Percentiles rank a stretch among this genome's conserved stretches.
Evolutionary conservation across 345 rosid species (phyloP).

Genomic region (Eucalyptus polyanthemos): DNA sequence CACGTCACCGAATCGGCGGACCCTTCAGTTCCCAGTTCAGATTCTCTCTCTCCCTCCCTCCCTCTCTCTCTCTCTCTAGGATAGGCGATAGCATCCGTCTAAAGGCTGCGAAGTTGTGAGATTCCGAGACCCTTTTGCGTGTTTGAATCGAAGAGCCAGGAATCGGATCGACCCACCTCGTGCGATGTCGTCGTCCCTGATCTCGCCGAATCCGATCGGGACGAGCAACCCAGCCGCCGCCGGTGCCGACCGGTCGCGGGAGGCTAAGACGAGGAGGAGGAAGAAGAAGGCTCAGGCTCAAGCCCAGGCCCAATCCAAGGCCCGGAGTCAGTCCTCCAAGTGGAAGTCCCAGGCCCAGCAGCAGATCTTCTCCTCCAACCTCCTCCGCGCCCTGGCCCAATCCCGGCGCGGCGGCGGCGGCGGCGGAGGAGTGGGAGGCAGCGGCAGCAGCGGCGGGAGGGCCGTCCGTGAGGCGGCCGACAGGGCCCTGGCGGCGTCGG

Average conservation of each 20-base stretch:
- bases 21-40: not conserved
- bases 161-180: not conserved
- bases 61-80: not conserved
- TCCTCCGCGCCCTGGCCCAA: slow-evolving; percentile 54
- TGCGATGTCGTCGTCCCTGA: slow-evolving; percentile 4
- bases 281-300: not conserved
- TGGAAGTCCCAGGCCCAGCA: slow-evolving; percentile 88
- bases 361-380: slow-evolving; percentile 72
- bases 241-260: slow-evolving; percentile 36
- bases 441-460: slow-evolving; percentile 34
- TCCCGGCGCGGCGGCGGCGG: slow-evolving; percentile 35
- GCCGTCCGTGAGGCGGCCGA: slow-evolving; percentile 86
- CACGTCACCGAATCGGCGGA: not conserved
- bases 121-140: not conserved
- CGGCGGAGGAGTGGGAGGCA: not conserved
- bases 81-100: not conserved
- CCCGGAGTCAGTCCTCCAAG: slow-evolving; percentile 13
- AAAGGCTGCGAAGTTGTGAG: not conserved
- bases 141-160: not conserved
- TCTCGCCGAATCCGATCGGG: slow-evolving; percentile 20
- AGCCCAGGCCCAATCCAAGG: not conserved
- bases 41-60: not conserved
- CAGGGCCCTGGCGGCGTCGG: slow-evolving; percentile 65
- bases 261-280: slow-evolving; percentile 46
- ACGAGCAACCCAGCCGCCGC: not conserved